Conservation (phyloP, 805 yeast species). For the Saturnispora ahearnii region DNA sequence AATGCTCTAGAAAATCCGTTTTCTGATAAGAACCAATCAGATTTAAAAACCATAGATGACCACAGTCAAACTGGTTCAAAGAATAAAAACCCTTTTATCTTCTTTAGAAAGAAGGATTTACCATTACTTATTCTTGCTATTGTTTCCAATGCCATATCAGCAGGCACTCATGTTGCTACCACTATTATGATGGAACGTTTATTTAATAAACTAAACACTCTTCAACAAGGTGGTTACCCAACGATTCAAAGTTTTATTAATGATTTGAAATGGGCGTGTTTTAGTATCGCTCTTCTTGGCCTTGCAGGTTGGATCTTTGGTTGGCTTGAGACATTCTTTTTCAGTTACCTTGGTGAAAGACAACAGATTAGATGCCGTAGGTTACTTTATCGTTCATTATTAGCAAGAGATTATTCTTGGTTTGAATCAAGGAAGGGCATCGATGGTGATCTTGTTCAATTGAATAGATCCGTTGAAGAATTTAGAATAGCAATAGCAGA, state of each 20-base stretch:
- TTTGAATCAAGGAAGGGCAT: constrained; percentile 49
- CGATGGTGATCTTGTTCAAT: constrained; percentile 56
- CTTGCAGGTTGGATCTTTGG: constrained; percentile 34
- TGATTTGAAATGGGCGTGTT: constrained; percentile 28
- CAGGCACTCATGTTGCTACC: constrained; percentile 50
- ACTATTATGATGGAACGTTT: constrained; percentile 60
- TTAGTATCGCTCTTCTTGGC: constrained; percentile 38
- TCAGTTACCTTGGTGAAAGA: constrained; percentile 66
- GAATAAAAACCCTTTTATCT: constrained; percentile 19
- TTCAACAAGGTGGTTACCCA: constrained; percentile 26
- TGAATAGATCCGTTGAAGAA: constrained; percentile 70
- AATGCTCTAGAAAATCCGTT: not conserved
- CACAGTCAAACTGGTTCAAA: not conserved
- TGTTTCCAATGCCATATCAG: constrained; percentile 35
- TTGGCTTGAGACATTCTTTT: constrained; percentile 49
- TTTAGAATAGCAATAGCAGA: constrained; percentile 59
- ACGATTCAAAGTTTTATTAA: constrained; percentile 25
- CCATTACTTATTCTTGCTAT: constrained; percentile 16
- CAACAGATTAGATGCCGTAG: constrained; percentile 53
- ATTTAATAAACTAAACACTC: constrained; percentile 37
- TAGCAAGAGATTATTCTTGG: constrained; percentile 48
- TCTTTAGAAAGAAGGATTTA: constrained; percentile 21
- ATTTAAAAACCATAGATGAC: not conserved
- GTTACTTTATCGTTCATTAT: constrained; percentile 34
- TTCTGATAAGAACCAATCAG: not conserved